Evolutionary conservation across 768 basidiomycete genomes (phyloP).

Genomic region (Boletus sp.): DNA sequence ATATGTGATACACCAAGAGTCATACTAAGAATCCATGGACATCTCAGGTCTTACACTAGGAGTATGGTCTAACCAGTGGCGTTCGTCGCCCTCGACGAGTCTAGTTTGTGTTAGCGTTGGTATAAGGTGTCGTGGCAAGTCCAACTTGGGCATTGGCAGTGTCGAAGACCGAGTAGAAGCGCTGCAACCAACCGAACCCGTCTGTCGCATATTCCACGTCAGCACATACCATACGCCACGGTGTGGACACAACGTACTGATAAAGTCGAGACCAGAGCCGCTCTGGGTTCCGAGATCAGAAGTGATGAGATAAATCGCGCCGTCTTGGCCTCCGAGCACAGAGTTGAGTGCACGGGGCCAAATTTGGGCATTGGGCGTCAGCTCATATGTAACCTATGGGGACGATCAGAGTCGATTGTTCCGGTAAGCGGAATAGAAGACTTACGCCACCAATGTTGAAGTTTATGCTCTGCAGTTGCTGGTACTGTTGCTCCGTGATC

Average conservation of each 20-base stretch:
- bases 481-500: constrained; percentile 48
- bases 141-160: constrained; percentile 29
- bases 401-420: not conserved
- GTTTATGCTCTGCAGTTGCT: constrained; percentile 48
- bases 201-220: constrained; percentile 32
- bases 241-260: constrained; percentile 40
- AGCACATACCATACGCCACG: not conserved
- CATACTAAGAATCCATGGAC: not conserved
- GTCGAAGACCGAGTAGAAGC: constrained; percentile 58
- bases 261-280: constrained; percentile 64
- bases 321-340: constrained; percentile 50
- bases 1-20: not conserved
- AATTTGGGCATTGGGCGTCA: constrained; percentile 66
- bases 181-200: constrained; percentile 57
- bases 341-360: constrained; percentile 64
- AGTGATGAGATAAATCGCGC: constrained; percentile 56
- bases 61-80: not conserved
- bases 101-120: constrained; percentile 43
- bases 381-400: constrained; percentile 46
- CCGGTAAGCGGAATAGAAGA: not conserved
- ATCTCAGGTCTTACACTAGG: not conserved
- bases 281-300: constrained; percentile 49
- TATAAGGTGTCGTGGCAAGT: constrained; percentile 37
- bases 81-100: not conserved
- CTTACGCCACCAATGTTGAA: constrained; percentile 49